A percentile compares a stretch with the other conserved stretches of the same genome.
Evolutionary conservation across 495 filamentous ascomycete genomes (phyloP).

Genomic region (Hypoxylon lienhwacheense): DNA sequence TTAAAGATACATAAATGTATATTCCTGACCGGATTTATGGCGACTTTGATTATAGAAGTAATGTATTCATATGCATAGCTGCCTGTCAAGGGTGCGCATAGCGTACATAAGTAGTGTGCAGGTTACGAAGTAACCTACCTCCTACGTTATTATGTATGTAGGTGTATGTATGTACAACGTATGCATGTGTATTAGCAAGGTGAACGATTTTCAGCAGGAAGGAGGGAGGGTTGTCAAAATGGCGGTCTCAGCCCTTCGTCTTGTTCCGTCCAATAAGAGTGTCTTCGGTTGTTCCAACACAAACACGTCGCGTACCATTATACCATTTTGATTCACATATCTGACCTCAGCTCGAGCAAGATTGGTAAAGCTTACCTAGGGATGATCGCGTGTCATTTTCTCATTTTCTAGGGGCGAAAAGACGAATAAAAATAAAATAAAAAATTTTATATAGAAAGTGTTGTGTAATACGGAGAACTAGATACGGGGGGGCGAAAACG

Average conservation of each 20-base stretch:
- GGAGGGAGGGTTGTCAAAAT: constrained; percentile 2
- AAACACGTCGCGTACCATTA: constrained; percentile 18
- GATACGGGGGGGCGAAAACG: constrained; percentile 8
- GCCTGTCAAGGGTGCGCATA: no score
- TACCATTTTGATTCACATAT: constrained; percentile 18
- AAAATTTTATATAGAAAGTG: background rate
- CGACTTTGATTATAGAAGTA: constrained; percentile 3
- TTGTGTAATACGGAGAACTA: no score
- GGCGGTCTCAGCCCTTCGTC: constrained; percentile 21
- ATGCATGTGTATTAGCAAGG: background rate
- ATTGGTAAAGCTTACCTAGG: background rate
- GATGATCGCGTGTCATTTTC: constrained; percentile 1
- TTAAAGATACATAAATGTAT: no score
- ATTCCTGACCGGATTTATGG: constrained; percentile 8
- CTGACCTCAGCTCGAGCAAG: constrained; percentile 29
- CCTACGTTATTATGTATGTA: background rate
- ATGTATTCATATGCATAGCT: no score
- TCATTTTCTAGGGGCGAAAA: no score
- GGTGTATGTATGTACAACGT: background rate
- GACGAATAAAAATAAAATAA: no score
- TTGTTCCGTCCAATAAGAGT: constrained; percentile 11
- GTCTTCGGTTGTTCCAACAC: background rate
- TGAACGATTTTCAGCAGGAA: no score
- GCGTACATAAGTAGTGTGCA: background rate
- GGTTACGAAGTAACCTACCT: no score